These are phyloP conservation scores for Xylariaceae sp. DNA, from an alignment of 2,329 filamentous ascomycete genomes.

Conservation along the genomic window DNA sequence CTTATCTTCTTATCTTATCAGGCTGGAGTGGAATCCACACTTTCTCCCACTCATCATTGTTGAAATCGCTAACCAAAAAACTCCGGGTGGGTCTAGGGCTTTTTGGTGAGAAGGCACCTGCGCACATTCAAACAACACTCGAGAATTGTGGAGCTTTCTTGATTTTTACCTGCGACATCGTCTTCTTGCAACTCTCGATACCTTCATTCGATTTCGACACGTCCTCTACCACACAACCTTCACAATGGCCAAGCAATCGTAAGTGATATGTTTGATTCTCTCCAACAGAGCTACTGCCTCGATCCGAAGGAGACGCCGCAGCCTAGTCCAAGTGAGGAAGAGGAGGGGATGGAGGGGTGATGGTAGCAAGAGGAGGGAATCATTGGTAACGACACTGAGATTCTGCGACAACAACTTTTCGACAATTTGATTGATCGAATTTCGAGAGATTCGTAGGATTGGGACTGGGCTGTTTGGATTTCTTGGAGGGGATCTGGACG, in stretches of 20 bases:
- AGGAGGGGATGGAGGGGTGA: neutral
- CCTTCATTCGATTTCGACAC: slow-evolving; percentile 15
- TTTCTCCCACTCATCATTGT: slow-evolving; percentile 8
- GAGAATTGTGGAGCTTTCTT: slow-evolving; percentile 5
- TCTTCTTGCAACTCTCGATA: slow-evolving; percentile 11
- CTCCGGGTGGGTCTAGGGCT: slow-evolving; percentile 11
- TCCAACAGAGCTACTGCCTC: neutral
- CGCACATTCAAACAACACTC: slow-evolving; percentile 8
- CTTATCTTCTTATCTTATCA: slow-evolving; percentile 8
- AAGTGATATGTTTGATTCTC: slow-evolving; percentile 19
- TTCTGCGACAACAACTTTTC: too few relatives aligned
- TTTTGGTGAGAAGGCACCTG: neutral
- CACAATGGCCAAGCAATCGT: slow-evolving; percentile 31
- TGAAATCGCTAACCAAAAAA: slow-evolving; percentile 13
- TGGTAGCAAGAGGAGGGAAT: neutral
- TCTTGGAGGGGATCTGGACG: too few relatives aligned
- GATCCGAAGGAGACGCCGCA: neutral
- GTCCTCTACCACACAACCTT: slow-evolving; percentile 15
- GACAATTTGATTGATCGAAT: too few relatives aligned
- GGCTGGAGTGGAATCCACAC: slow-evolving; percentile 8
- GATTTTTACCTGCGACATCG: slow-evolving; percentile 16
- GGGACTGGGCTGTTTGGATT: too few relatives aligned
- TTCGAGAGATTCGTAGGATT: too few relatives aligned
- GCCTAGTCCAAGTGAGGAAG: slow-evolving; percentile 5
- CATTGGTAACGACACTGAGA: too few relatives aligned